Conservation (phyloP, 1,139 yeast genomes). For the Yamadazyma trypodendri region DNA sequence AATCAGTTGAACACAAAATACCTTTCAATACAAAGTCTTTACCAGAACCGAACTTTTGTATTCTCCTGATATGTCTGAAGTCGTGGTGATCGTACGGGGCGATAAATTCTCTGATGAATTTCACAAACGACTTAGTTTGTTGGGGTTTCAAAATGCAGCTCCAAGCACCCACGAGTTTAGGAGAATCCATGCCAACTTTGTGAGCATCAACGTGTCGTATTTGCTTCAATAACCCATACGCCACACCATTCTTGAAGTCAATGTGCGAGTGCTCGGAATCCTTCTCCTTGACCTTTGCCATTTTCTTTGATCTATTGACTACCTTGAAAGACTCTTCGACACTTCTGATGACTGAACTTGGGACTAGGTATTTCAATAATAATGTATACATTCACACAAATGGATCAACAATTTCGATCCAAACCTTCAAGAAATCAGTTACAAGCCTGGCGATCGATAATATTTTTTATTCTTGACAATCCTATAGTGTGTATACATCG, state of each 20-base stretch:
- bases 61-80: constrained; percentile 35
- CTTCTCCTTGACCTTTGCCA: constrained; percentile 9
- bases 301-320: constrained; percentile 9
- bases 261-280: constrained; percentile 17
- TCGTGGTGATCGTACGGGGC: constrained; percentile 26
- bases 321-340: constrained; percentile 8
- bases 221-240: constrained; percentile 51
- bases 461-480: background rate
- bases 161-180: constrained; percentile 56
- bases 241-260: constrained; percentile 49
- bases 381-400: constrained; percentile 1
- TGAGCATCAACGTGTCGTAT: constrained; percentile 28
- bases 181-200: constrained; percentile 24
- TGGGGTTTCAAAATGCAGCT: constrained; percentile 36
- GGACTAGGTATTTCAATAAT: constrained; percentile 5
- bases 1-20: constrained; percentile 28
- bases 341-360: constrained; percentile 4
- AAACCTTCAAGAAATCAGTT: background rate
- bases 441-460: background rate
- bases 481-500: background rate
- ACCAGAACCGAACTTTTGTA: constrained; percentile 21
- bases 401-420: background rate
- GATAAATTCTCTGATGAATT: constrained; percentile 26
- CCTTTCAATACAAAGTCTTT: constrained; percentile 18
- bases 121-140: constrained; percentile 27